Evolutionary conservation across 2,329 filamentous ascomycete genomes (phyloP), one percentile per base, ranked within the genome.

Genomic region (Ceratocystis cubensis): DNA sequence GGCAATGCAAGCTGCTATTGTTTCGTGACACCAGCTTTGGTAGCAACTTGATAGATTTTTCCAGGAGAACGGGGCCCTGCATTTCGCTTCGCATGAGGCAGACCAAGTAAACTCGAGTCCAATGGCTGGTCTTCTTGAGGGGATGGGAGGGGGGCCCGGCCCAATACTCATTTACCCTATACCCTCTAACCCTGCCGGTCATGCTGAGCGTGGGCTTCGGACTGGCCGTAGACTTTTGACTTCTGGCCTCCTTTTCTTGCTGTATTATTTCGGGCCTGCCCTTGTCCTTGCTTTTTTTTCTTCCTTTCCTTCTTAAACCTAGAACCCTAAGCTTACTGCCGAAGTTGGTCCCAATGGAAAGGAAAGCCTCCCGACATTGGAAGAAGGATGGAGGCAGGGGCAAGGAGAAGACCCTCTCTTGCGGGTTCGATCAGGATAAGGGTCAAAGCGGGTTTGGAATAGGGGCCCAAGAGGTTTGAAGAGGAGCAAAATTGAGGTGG

Each of bases 301-400:
- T 56, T 28, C 50, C 50, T 10, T 33, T 8, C 13, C 30, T 17
- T 33, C 22, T 25, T 50, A 5, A 41, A 41, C 48, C 22, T 20
- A 15, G 48, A 53, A 53, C 48, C 48, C 48, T 53, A 22, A 3
- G 5, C 28, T 33, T 30, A n/a, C 56, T 59, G 28, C 56, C 28
- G 56, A 59, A 59, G 56, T 37, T 59, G 28, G 30, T 33, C 56
- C 56, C 56, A 59, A 20, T 37, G 56, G 56, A 59, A 59, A 59
- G 56, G 56, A 59, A 59, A 59, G 56, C 56, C 15, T 59, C 56
- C 56, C 56, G 56, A 59, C 56, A 59, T 37, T 33, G 56, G 28
- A 3, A 20, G 56, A 59, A 59, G 56, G 56, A 59, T 59, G 56
- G 25, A 37, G 17, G 25, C 30, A 33, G 56, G 28, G 30, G 56